These are phyloP conservation scores for Leccinum sublutescens DNA, from an alignment of 768 basidiomycete species.

Conservation along the genomic window DNA sequence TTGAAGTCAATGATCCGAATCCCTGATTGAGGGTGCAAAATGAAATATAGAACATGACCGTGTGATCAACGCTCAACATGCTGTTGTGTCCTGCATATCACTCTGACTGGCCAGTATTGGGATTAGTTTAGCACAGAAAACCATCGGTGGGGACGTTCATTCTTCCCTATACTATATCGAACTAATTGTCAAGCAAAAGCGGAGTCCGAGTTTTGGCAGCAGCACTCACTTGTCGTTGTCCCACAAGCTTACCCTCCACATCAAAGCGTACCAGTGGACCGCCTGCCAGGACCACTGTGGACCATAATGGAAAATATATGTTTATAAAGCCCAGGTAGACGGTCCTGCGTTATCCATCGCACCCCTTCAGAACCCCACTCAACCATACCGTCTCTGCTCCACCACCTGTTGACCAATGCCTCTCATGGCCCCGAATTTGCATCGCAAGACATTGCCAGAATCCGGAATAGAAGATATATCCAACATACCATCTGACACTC, in stretches of 20 bases:
- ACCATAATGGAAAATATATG: constrained; percentile 5
- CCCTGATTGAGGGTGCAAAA: too few relatives aligned
- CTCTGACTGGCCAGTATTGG: not conserved
- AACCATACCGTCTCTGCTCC: not conserved
- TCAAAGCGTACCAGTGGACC: not conserved
- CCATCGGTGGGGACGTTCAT: not conserved
- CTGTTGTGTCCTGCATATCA: not conserved
- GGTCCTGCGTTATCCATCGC: too few relatives aligned
- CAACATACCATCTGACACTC: not conserved
- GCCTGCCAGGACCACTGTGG: not conserved
- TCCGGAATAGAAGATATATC: not conserved
- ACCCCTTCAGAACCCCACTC: not conserved
- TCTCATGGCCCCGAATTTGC: not conserved
- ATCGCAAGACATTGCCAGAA: not conserved
- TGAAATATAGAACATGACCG: too few relatives aligned
- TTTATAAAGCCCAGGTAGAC: constrained; percentile 4
- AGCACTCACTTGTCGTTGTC: not conserved
- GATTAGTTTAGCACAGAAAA: not conserved
- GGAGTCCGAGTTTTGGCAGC: not conserved
- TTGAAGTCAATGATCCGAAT: too few relatives aligned
- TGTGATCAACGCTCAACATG: not conserved
- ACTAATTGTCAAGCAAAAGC: not conserved
- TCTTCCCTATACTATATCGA: not conserved
- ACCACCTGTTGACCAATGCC: not conserved
- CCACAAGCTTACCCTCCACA: not conserved